Evolutionary conservation across 2,329 filamentous ascomycete genomes (phyloP).

Genomic region (Byssoonygena ceratinophila): DNA sequence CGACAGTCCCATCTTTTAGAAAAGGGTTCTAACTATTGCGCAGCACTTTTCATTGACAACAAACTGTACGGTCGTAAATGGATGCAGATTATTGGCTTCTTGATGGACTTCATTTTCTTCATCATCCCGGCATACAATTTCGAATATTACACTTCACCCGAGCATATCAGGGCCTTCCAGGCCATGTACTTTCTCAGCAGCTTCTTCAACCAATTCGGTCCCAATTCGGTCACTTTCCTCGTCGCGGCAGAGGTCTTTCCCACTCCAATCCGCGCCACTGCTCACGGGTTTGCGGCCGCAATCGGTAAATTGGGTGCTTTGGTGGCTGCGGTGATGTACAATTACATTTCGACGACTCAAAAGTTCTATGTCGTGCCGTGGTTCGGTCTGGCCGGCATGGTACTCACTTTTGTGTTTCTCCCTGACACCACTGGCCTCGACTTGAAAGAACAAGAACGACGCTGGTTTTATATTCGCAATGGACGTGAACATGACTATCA

Average conservation of each 20-base stretch:
- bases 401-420: conserved; percentile 74
- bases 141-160: conserved; percentile 63
- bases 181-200: conserved; percentile 96
- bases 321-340: conserved; percentile 78
- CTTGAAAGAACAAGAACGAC: conserved; percentile 91
- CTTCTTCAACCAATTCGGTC: conserved; percentile 98
- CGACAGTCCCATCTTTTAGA: background rate
- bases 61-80: conserved; percentile 91
- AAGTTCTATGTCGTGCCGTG: conserved; percentile 91
- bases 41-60: conserved; percentile 73
- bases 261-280: conserved; percentile 81
- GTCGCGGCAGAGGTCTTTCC: conserved; percentile 95
- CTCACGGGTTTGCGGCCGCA: conserved; percentile 90
- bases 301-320: conserved; percentile 82
- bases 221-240: conserved; percentile 93
- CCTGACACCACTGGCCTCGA: conserved; percentile 96
- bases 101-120: conserved; percentile 89
- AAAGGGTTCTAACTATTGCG: background rate
- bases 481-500: conserved; percentile 77
- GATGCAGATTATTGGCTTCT: conserved; percentile 92
- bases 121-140: conserved; percentile 82
- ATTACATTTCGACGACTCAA: conserved; percentile 75
- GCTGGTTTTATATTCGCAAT: conserved; percentile 75
- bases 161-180: conserved; percentile 79
- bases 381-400: conserved; percentile 81